Base-by-base conservation (phyloP, 2,329 filamentous ascomycete species). In the Chaetomium sp. region DNA sequence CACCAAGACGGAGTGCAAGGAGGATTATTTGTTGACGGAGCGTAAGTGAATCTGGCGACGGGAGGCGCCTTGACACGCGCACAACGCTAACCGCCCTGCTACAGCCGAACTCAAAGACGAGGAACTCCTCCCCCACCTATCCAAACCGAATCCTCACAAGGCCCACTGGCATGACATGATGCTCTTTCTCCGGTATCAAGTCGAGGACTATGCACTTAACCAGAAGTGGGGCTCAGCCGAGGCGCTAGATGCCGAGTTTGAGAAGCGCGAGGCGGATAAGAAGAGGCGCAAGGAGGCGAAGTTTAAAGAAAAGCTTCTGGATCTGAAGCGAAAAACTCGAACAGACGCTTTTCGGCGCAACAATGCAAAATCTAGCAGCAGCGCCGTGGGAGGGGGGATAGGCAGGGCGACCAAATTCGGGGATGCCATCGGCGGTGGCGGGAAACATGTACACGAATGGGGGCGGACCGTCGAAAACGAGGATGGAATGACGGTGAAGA, bases 91-190 rank as follows among this genome's bases (percentile, higher is more conserved):
- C 62, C 38, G n/a, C 4, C 2, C 19, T 21, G 1, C 23, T 10
- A 5, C 53, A 91, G 91, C 93, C 42, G 95, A 99, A 76, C 84
- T 99, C n/a, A 90, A 90, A 71, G 95, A 99, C 73, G 85, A 87
- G 64, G 90, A 93, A 19, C 81, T 99, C 1, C 82, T 99, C 0
- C 94, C 94, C 0, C 93, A 96, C 75, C 83, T 99, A 9, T 90
- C 91, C 61, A 89, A 89, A 38, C 94, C 95, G 1, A 99, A 99
- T 72, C 95, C 95, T 0, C 95, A 97, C 78, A 97, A 97, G 76
- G 88, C 90, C 0, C 93, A 93, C 65, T 99, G 93, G 92, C 93
- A 97, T 76, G 92, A 96, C 80, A 99, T 99, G 95, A 97, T 97
- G 89, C 85, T 99, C 2, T 99, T 95, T 75, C 82, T 99, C 25